A percentile compares a stretch with the other conserved stretches of the same genome.
phyloP scores from a whole-genome alignment of 164 flowering plant genomes.

The Paratinospora sagittata region DNA sequence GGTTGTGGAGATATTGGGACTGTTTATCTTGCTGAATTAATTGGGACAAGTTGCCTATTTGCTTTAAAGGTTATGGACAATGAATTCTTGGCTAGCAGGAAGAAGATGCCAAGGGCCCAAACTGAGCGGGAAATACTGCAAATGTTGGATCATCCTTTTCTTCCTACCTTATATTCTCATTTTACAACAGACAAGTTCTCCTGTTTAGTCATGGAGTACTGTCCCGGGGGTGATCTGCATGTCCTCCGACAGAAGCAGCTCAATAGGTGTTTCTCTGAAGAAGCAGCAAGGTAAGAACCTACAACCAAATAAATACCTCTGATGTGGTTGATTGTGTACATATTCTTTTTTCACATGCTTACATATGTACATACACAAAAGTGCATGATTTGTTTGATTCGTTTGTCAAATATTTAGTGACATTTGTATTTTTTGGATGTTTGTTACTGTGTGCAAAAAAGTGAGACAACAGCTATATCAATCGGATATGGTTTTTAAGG shows the following conservation, averaged over 20 bases:
- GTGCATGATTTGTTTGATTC: too few relatives aligned
- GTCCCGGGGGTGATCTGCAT: conserved; percentile 89
- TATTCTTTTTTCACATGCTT: not conserved
- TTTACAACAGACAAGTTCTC: conserved; percentile 65
- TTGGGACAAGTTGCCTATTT: conserved; percentile 53
- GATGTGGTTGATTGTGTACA: not conserved
- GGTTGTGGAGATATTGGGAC: conserved; percentile 87
- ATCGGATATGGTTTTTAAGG: too few relatives aligned
- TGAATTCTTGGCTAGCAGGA: conserved; percentile 62
- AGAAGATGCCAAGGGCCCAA: conserved; percentile 76
- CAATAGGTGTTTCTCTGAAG: conserved; percentile 55
- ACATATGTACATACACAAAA: not conserved
- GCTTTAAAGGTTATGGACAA: conserved; percentile 91
- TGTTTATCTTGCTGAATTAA: conserved; percentile 73
- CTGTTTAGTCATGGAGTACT: conserved; percentile 80
- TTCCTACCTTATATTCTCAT: conserved; percentile 78
- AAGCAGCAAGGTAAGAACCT: conserved; percentile 61
- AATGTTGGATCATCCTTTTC: conserved; percentile 83
- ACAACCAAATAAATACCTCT: not conserved
- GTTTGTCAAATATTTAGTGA: too few relatives aligned
- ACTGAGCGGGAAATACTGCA: conserved; percentile 69
- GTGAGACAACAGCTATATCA: too few relatives aligned
- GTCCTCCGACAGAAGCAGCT: conserved; percentile 79
- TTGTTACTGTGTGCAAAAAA: too few relatives aligned
- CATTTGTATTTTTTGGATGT: too few relatives aligned